Base-by-base conservation (phyloP, 202 grass and related monocot species). In the Sporobolus alterniflorus region DNA sequence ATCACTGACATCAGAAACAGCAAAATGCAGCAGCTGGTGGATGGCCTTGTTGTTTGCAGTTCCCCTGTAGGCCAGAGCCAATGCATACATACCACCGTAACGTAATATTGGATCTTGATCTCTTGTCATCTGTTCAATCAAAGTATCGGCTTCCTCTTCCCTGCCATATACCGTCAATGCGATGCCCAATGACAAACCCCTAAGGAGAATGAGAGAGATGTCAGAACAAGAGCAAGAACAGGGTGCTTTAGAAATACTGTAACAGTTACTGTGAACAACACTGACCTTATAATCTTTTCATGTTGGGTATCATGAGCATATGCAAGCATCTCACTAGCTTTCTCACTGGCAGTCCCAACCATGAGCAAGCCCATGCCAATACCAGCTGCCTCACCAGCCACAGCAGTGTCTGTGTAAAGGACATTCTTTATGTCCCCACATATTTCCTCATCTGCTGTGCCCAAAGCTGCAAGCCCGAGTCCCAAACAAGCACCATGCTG, bases 61-160 rank as follows among this genome's bases (percentile, higher is more conserved):
- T 79, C 97, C 97, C 60, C 93, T 94, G 83, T 99, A 99, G 75
- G 93, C 97, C 78, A 99, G 91, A 75, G 91, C 97, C 83, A 99
- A 92, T 54, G 97, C 97, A 3, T 99, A 99, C 97, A 99, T 99
- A 40, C 97, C 97, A 87, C 97, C 97, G 64, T 99, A 96, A 86
- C 97, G 89, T 74, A 99, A 79, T 92, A 99, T 99, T 78, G 97
- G 97, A 87, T 99, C 97, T 92, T 99, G 97, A 80, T 99, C 97
- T 83, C 93, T 94, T 50, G 93, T 99, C 91, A 99, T 88, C 84
- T 99, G 93, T 81, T 94, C 93, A 67, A 99, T 99, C 86, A 94
- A 88, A 82, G 89, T 89, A 86, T 99, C 93, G 71, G 97, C 93
- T 69, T 96, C 91, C 83, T 99, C 97, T 87, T 99, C 97, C 70